A percentile compares a stretch with the other conserved stretches of the same genome.
Evolutionary conservation across 495 filamentous ascomycete genomes (phyloP).

Genomic region (Trichoderma gamsii): DNA sequence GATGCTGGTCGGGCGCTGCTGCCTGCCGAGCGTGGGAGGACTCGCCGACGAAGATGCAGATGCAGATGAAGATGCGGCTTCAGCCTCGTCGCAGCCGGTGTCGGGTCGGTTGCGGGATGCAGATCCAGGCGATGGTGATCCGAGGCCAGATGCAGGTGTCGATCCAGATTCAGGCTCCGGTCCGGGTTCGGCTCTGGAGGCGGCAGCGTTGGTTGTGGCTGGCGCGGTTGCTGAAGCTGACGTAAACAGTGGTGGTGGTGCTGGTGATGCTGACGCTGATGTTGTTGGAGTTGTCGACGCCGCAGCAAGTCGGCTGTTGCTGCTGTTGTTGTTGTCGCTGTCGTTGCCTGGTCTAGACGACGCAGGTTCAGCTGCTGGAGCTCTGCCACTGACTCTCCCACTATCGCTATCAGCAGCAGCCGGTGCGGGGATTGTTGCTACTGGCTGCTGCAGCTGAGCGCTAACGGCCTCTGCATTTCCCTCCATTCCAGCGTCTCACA

Average conservation of each 20-base stretch:
- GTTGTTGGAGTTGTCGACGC: neutral
- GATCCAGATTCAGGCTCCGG: neutral
- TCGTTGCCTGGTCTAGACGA: neutral
- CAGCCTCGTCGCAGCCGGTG: neutral
- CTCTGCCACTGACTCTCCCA: neutral
- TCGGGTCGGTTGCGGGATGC: neutral
- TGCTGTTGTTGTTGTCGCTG: neutral
- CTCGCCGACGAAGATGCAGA: neutral
- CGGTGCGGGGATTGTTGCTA: neutral
- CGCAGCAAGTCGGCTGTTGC: neutral
- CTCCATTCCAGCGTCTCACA: neutral
- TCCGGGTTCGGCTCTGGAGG: neutral
- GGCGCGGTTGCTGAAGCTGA: neutral
- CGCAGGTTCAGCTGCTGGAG: neutral
- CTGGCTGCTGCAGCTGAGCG: neutral
- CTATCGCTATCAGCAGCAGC: neutral
- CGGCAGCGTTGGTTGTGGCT: neutral
- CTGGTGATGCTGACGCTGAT: neutral
- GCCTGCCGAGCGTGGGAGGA: constrained; percentile 27
- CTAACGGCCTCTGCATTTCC: neutral
- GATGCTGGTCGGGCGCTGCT: constrained; percentile 30
- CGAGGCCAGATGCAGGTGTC: neutral
- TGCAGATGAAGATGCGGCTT: neutral
- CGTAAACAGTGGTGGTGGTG: neutral
- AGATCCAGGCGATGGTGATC: neutral